Conservation (phyloP, 2,329 filamentous ascomycete species). For the Pleoardoris graminearum region DNA sequence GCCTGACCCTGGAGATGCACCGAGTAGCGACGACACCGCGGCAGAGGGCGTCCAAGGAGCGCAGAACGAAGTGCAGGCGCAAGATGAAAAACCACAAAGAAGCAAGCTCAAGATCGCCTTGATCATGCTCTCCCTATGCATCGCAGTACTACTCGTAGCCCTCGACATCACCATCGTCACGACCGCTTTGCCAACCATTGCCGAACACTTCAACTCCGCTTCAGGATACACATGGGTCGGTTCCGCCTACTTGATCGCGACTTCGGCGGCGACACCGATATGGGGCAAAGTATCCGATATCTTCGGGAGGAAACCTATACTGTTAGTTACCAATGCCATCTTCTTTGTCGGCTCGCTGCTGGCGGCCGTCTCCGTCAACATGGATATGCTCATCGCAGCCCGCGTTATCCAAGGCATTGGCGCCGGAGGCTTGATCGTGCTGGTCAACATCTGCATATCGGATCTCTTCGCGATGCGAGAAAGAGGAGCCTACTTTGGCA, state of each 20-base stretch:
- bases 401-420: slow-evolving; percentile 66
- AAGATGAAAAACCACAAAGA: slow-evolving; percentile 34
- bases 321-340: slow-evolving; percentile 62
- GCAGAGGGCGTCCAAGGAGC: slow-evolving; percentile 6
- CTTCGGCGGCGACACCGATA: slow-evolving; percentile 56
- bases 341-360: slow-evolving; percentile 67
- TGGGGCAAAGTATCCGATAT: slow-evolving; percentile 70
- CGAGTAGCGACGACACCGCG: not conserved
- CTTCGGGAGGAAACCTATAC: slow-evolving; percentile 66
- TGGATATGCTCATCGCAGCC: slow-evolving; percentile 65
- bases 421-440: slow-evolving; percentile 64
- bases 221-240: slow-evolving; percentile 60
- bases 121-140: slow-evolving; percentile 55
- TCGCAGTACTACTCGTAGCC: slow-evolving; percentile 63
- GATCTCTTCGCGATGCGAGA: slow-evolving; percentile 65
- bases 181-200: slow-evolving; percentile 64
- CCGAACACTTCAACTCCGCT: slow-evolving; percentile 55
- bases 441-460: slow-evolving; percentile 66
- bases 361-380: slow-evolving; percentile 60
- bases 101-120: slow-evolving; percentile 50
- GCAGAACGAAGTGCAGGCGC: slow-evolving; percentile 18
- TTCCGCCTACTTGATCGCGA: slow-evolving; percentile 55
- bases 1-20: not conserved
- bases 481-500: slow-evolving; percentile 64
- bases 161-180: slow-evolving; percentile 66